Evolutionary conservation across 305 asterid species (phyloP).

Genomic region (Fraxinus floribunda): DNA sequence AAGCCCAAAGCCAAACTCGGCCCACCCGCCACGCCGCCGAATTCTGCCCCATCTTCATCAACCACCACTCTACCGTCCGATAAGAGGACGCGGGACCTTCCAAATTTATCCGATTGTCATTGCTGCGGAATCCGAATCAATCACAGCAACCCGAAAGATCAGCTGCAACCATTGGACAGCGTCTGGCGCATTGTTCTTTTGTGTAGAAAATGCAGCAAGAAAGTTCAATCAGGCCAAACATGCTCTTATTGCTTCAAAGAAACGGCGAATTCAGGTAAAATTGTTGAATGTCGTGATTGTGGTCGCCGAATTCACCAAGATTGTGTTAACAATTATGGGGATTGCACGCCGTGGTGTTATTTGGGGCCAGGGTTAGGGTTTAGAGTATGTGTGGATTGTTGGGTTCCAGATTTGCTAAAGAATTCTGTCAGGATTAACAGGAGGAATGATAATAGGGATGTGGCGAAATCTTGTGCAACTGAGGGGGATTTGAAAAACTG

Average conservation of each 20-base stretch:
- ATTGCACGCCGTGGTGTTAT: constrained; percentile 70
- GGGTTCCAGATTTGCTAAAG: constrained; percentile 76
- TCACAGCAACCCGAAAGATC: constrained; percentile 64
- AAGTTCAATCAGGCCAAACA: constrained; percentile 39
- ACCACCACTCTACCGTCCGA: constrained; percentile 33
- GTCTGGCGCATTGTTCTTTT: constrained; percentile 86
- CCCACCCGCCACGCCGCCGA: constrained; percentile 12
- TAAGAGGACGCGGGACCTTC: constrained; percentile 69
- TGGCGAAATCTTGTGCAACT: constrained; percentile 20
- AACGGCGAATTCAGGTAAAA: constrained; percentile 40
- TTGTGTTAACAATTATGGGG: constrained; percentile 50
- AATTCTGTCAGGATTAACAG: constrained; percentile 39
- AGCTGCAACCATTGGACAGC: constrained; percentile 70
- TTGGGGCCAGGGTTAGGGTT: constrained; percentile 38
- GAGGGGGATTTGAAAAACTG: constrained; percentile 26
- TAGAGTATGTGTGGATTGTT: constrained; percentile 79
- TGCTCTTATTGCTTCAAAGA: constrained; percentile 72
- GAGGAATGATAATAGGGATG: constrained; percentile 34
- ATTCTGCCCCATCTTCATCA: constrained; percentile 43
- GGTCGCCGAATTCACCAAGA: constrained; percentile 51
- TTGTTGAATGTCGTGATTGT: constrained; percentile 53
- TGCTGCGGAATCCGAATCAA: constrained; percentile 61
- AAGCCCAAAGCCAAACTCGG: constrained; percentile 10
- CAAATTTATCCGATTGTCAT: constrained; percentile 83
- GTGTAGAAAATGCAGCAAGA: constrained; percentile 58